phyloP scores from a whole-genome alignment of 2,329 filamentous ascomycete genomes.

The Neocucurbitaria cava region DNA sequence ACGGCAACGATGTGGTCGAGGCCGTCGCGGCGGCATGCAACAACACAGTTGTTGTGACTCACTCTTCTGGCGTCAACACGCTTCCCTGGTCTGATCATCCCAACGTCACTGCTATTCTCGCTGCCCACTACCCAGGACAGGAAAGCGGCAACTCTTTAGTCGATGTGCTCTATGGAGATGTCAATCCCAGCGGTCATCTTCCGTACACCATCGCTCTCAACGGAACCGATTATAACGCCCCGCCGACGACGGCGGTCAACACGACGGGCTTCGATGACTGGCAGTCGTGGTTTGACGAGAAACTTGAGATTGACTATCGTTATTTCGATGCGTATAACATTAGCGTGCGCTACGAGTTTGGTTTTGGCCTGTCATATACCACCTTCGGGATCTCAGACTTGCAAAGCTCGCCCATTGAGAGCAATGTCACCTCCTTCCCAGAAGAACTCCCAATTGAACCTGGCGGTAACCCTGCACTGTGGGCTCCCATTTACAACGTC shows the following conservation, averaged over 20 bases:
- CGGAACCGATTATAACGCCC: conserved; percentile 68
- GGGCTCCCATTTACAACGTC: conserved; percentile 71
- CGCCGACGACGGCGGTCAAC: conserved; percentile 51
- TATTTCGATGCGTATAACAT: conserved; percentile 72
- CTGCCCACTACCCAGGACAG: conserved; percentile 52
- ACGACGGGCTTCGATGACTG: conserved; percentile 51
- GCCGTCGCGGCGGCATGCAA: conserved; percentile 55
- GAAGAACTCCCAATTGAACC: conserved; percentile 49
- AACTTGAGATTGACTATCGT: conserved; percentile 80
- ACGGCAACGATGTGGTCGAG: conserved; percentile 52
- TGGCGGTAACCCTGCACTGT: conserved; percentile 61
- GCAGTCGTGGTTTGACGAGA: conserved; percentile 62
- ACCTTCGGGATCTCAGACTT: conserved; percentile 76
- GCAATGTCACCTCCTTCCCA: conserved; percentile 67
- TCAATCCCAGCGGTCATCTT: conserved; percentile 79
- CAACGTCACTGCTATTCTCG: conserved; percentile 53
- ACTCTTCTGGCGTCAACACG: conserved; percentile 53
- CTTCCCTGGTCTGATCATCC: conserved; percentile 52
- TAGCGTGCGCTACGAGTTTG: conserved; percentile 79
- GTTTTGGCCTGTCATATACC: conserved; percentile 77
- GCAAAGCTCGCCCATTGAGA: conserved; percentile 59
- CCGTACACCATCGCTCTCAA: conserved; percentile 84
- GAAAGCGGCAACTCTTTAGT: conserved; percentile 50
- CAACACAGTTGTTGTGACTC: conserved; percentile 60
- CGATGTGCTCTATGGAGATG: conserved; percentile 71